Evolutionary conservation across 192 early-diverging fungal species (phyloP).

Genomic region (Linnemannia elongata): DNA sequence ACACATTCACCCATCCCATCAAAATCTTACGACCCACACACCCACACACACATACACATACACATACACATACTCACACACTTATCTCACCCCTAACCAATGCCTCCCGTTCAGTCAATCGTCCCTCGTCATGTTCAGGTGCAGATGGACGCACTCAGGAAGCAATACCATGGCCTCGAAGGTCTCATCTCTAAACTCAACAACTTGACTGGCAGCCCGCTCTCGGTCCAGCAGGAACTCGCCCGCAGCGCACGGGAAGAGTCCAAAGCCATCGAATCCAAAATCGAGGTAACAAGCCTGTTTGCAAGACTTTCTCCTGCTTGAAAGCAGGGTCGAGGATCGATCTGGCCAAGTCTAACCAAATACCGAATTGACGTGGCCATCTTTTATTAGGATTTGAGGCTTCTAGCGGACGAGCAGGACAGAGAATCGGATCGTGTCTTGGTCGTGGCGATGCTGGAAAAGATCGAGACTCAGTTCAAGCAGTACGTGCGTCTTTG

Average conservation of each 20-base stretch:
- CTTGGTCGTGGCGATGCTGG: slow-evolving; percentile 56
- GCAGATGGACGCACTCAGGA: slow-evolving; percentile 46
- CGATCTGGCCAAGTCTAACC: neutral
- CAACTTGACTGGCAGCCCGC: slow-evolving; percentile 28
- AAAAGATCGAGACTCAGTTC: slow-evolving; percentile 65
- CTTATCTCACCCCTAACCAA: neutral
- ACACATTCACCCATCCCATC: too few species aligned
- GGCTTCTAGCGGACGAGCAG: slow-evolving; percentile 66
- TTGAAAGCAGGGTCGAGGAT: neutral
- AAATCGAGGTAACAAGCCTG: slow-evolving; percentile 31
- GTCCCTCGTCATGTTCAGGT: slow-evolving; percentile 22
- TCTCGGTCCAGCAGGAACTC: slow-evolving; percentile 50
- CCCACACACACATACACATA: too few species aligned
- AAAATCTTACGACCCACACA: neutral
- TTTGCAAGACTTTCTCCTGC: too few species aligned
- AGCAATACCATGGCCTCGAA: slow-evolving; percentile 49
- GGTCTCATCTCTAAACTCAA: slow-evolving; percentile 32
- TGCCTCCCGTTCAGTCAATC: slow-evolving; percentile 30
- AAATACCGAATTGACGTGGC: neutral
- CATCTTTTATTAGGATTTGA: slow-evolving; percentile 51
- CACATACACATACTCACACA: too few species aligned
- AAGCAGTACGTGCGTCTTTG: slow-evolving; percentile 58
- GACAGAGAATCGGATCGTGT: slow-evolving; percentile 60
- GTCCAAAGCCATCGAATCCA: slow-evolving; percentile 46
- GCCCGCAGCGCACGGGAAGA: slow-evolving; percentile 44